Percentiles rank a stretch among this genome's conserved stretches.
Evolutionary conservation across 164 flowering plant genomes (phyloP).

Genomic region (Magnolia officinalis): DNA sequence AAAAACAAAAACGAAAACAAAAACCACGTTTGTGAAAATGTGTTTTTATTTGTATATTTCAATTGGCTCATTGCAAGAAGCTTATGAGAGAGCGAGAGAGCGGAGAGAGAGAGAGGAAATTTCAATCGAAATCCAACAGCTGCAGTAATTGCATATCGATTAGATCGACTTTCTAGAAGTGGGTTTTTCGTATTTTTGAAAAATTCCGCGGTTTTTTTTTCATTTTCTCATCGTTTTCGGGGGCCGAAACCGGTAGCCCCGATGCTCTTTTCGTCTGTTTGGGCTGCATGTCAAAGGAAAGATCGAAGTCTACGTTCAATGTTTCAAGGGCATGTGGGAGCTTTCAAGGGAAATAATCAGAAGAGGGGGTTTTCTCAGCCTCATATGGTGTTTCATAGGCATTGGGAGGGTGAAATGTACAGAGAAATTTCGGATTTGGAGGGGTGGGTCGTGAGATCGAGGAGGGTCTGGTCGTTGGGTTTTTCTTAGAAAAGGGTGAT

Average conservation of each 20-base stretch:
- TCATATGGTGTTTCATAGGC: conserved; percentile 2
- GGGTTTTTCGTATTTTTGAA: neutral
- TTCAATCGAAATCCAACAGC: neutral
- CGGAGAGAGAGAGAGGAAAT: neutral
- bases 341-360: neutral
- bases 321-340: neutral
- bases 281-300: conserved; percentile 18
- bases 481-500: neutral
- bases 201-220: neutral
- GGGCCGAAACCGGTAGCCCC: neutral
- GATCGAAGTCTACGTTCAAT: conserved; percentile 4
- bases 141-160: neutral
- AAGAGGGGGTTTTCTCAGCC: neutral
- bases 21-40: too few species aligned
- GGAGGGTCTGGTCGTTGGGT: neutral
- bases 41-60: too few species aligned
- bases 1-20: too few species aligned
- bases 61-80: neutral
- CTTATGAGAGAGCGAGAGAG: neutral
- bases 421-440: conserved; percentile 5
- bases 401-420: conserved; percentile 1
- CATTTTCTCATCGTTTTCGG: neutral
- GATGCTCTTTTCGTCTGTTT: conserved; percentile 9
- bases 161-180: conserved; percentile 11
- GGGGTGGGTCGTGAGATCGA: neutral